phyloP scores from a whole-genome alignment of 2,329 filamentous ascomycete genomes.

The Salinomyces thailandicus region DNA sequence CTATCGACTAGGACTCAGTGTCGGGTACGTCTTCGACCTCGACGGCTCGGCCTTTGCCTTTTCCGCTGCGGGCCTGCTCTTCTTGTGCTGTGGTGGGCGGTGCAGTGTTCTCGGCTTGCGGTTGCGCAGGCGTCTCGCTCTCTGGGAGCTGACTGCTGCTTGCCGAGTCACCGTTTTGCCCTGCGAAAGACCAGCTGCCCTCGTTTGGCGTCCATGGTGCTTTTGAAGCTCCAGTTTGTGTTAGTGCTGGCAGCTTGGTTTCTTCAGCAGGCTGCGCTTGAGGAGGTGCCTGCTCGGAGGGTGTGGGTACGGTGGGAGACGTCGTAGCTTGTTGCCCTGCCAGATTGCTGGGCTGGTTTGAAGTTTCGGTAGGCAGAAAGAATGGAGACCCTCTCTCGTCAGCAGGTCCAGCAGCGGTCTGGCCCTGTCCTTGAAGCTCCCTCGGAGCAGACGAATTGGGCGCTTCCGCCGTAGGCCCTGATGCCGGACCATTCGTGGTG shows the following conservation, averaged over 20 bases:
- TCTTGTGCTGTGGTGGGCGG: no score
- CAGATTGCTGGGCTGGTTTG: background rate
- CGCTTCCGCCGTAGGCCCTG: background rate
- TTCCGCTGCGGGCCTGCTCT: conserved; percentile 13
- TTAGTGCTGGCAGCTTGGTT: no score
- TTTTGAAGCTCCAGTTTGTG: no score
- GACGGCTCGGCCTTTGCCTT: conserved; percentile 29
- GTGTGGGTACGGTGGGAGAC: no score
- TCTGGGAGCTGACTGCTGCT: background rate
- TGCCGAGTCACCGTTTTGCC: conserved; percentile 3
- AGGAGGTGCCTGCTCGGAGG: no score
- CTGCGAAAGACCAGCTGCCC: conserved; percentile 12
- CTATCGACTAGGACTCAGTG: no score
- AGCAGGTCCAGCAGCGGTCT: conserved; percentile 12
- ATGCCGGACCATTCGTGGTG: conserved; percentile 4
- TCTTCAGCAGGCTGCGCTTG: no score
- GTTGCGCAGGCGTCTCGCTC: background rate
- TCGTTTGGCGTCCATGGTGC: conserved; percentile 9
- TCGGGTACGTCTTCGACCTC: conserved; percentile 32
- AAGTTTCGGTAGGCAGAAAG: conserved; percentile 19
- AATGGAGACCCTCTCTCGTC: conserved; percentile 21
- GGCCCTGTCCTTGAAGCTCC: background rate
- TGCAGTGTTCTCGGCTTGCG: no score
- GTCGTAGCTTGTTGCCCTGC: background rate
- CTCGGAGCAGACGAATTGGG: background rate